Percentiles rank a stretch among this genome's conserved stretches.
Evolutionary conservation across 345 rosid genomes (phyloP).

Genomic region (Garcia nutans): DNA sequence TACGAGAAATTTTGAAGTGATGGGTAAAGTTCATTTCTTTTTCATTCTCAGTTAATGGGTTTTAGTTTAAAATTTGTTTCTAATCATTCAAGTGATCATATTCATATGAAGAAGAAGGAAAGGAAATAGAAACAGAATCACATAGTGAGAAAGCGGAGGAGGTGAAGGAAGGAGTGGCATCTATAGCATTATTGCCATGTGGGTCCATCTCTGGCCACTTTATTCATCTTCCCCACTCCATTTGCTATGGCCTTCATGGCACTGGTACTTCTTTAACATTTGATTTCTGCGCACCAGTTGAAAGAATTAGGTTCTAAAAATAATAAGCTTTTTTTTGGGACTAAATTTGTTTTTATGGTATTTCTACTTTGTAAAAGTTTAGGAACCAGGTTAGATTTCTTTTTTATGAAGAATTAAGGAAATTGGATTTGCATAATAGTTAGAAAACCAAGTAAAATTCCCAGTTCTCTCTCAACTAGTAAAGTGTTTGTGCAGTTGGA

Average conservation of each 20-base stretch:
- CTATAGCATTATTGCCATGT: slow-evolving; percentile 72
- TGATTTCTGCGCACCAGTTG: neutral
- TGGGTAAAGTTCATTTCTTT: slow-evolving; percentile 11
- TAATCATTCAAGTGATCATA: neutral
- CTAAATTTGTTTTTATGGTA: neutral
- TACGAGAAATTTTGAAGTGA: neutral
- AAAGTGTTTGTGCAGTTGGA: no score
- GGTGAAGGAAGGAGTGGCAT: slow-evolving; percentile 83
- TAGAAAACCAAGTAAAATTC: no score
- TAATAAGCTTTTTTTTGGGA: neutral
- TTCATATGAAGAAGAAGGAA: slow-evolving; percentile 21
- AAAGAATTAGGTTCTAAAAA: neutral
- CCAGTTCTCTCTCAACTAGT: no score
- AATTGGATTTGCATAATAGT: no score
- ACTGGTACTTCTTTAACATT: slow-evolving; percentile 41
- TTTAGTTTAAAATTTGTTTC: neutral
- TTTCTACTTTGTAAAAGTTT: neutral
- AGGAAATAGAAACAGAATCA: slow-evolving; percentile 13
- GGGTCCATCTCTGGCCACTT: slow-evolving; percentile 94
- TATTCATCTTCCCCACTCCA: slow-evolving; percentile 71
- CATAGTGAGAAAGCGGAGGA: slow-evolving; percentile 27
- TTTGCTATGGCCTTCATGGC: slow-evolving; percentile 92
- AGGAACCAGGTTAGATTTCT: neutral
- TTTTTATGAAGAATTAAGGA: no score
- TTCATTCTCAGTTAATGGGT: neutral